Base-by-base conservation (phyloP, 2,329 filamentous ascomycete species). In the Hortaea werneckii region DNA sequence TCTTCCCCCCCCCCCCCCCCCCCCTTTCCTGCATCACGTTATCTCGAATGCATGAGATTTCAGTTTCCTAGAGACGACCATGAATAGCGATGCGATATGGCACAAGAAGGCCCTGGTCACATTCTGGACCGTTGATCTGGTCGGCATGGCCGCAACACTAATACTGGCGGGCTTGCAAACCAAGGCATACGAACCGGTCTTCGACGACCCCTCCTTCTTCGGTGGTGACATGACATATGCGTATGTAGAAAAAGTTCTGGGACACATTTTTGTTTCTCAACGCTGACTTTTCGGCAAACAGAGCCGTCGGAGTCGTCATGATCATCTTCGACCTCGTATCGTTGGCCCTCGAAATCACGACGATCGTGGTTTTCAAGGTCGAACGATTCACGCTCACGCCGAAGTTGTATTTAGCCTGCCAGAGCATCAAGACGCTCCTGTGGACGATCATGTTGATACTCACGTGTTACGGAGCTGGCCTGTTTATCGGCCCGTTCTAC, bases 91-190 rank as follows among this genome's bases (percentile, higher is more conserved):
- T 41, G 54, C 55, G 27, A 47, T 59, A 12, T 62, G 58, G 58
- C 39, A 47, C 28, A 61, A 61, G 52, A 47, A 51, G 32, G 53
- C 58, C 35, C 50, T 58, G 38, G 51, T 61, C 12, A 57, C 59
- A 3, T 51, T 61, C 46, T 62, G 58, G 58, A 41, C 51, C 3
- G 26, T 58, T 13, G 50, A 60, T 42, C 20, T 54, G 13, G 43
- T 50, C 35, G 42, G 40, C 43, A 20, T 20, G 20, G 20, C 20
- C 20, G 20, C 20, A 2, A 20, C 20, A 20, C 20, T 20, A 4
- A 20, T 20, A 20, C 20, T 20, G 20, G 20, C 20, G 2, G 20
- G 20, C 20, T 20, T 20, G 20, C 20, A 20, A 20, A 20, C 4
- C 20, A 20, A 2, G 2, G 20, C 20, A 2, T 20, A 20, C 20